phyloP scores from a whole-genome alignment of 495 filamentous ascomycete genomes.

The Penicillium pancosmium region DNA sequence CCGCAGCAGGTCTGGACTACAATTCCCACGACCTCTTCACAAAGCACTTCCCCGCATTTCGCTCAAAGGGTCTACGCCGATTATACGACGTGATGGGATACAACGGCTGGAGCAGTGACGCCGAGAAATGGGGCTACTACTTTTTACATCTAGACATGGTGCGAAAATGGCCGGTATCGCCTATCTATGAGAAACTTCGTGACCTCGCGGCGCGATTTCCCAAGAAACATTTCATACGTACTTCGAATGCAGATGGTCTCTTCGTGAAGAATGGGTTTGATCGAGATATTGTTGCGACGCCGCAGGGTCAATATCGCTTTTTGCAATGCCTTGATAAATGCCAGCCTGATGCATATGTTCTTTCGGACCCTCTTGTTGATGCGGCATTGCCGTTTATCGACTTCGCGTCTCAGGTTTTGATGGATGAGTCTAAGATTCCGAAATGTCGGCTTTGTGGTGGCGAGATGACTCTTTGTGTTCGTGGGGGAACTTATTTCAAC shows the following conservation, averaged over 20 bases:
- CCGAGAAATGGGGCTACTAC: constrained; percentile 33
- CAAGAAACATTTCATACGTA: constrained; percentile 21
- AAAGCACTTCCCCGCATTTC: constrained; percentile 26
- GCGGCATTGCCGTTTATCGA: constrained; percentile 24
- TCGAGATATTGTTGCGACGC: constrained; percentile 18
- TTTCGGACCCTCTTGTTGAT: constrained; percentile 20
- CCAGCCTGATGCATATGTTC: constrained; percentile 22
- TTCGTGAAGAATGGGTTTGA: constrained; percentile 29
- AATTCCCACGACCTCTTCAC: constrained; percentile 24
- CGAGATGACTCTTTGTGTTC: constrained; percentile 25
- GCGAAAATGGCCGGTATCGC: constrained; percentile 21
- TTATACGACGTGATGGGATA: constrained; percentile 32
- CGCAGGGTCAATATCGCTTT: constrained; percentile 27
- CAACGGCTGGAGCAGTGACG: constrained; percentile 19
- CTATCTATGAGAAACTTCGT: constrained; percentile 14
- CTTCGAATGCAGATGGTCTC: constrained; percentile 28
- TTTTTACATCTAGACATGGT: constrained; percentile 29
- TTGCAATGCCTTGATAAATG: constrained; percentile 29
- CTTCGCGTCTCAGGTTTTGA: constrained; percentile 20
- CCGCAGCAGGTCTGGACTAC: constrained; percentile 32
- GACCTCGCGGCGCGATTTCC: constrained; percentile 7
- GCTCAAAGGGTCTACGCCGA: constrained; percentile 15
- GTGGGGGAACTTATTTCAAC: constrained; percentile 29
- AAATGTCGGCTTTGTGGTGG: constrained; percentile 24
- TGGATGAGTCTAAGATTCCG: constrained; percentile 20